Evolutionary conservation across 768 basidiomycete genomes (phyloP).

Genomic region (Chalciporus chontae): DNA sequence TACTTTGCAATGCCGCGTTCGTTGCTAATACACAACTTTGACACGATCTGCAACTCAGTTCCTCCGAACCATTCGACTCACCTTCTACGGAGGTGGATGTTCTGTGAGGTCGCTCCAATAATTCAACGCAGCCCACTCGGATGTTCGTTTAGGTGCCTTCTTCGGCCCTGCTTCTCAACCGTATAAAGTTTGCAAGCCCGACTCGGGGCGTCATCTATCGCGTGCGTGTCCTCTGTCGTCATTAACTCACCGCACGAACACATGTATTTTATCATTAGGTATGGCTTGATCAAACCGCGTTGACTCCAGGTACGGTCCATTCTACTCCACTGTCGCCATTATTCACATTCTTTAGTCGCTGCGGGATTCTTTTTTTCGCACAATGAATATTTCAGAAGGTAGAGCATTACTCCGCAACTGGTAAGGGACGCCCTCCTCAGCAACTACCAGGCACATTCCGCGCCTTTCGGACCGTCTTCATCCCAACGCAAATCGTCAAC

Average conservation of each 20-base stretch:
- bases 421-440: slow-evolving; percentile 32
- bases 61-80: slow-evolving; percentile 57
- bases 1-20: slow-evolving; percentile 44
- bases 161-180: slow-evolving; percentile 78
- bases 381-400: slow-evolving; percentile 80
- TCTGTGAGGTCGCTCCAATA: not conserved
- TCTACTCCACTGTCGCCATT: slow-evolving; percentile 3
- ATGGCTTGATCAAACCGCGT: slow-evolving; percentile 74
- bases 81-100: slow-evolving; percentile 65
- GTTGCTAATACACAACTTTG: not conserved
- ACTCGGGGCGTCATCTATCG: slow-evolving; percentile 57
- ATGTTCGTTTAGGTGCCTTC: slow-evolving; percentile 44
- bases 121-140: not conserved
- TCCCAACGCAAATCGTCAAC: slow-evolving; percentile 77
- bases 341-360: slow-evolving; percentile 29
- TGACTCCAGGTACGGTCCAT: slow-evolving; percentile 56
- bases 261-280: slow-evolving; percentile 43
- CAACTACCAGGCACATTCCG: not conserved
- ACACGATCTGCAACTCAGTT: slow-evolving; percentile 35
- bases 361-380: slow-evolving; percentile 62
- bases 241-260: not conserved
- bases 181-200: slow-evolving; percentile 63
- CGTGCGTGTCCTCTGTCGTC: slow-evolving; percentile 35
- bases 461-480: slow-evolving; percentile 61
- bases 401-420: slow-evolving; percentile 76